Evolutionary conservation across 768 basidiomycete species (phyloP), one percentile per base, ranked within the genome.

Genomic region (Dictyophora rubrovolvata): DNA sequence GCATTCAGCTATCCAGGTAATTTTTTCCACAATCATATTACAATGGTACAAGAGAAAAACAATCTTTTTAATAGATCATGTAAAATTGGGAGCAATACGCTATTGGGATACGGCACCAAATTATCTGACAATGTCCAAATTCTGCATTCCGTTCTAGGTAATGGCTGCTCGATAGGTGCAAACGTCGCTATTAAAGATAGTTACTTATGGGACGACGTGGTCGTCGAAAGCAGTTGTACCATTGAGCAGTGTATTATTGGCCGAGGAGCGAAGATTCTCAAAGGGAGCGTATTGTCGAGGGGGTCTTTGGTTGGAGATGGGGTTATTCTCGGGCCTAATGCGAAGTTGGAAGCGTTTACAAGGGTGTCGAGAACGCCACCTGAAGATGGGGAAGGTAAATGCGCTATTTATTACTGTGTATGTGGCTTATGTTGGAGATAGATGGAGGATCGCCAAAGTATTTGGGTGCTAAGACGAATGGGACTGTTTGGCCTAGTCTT

Each of bases 251-350:
- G 89, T 60, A 92, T 98, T 60, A 70, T 99, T 20, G 95, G 93
- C 3, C 75, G 83, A 21, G 80, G 80, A 10, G 92, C 87, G n/a
- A 71, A 71, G 34, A 78, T 99, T 55, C 82, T 79, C 60, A 84
- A 87, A 60, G 79, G 77, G 48, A 82, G 82, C 56, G 72, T 68
- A 5, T 73, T 99, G n/a, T 80, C 81, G 11, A 75, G 75, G 35
- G 95, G 96, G 0, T 88, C 84, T 63, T 69, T 99, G 62, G 76
- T 98, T 33, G 91, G 84, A 0, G 88, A 93, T 63, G 85, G 81
- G 17, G 93, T 94, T 1, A 74, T 79, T 34, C 69, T 98, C 16
- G 94, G 93, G 0, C 84, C 85, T n/a, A 74, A 79, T 37, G 87
- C 85, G 9, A 73, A 66, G 48, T 66, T 96, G 53, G 72, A 74